These are phyloP conservation scores for Mycena amicta DNA, from an alignment of 768 basidiomycete genomes.

Conservation along the genomic window DNA sequence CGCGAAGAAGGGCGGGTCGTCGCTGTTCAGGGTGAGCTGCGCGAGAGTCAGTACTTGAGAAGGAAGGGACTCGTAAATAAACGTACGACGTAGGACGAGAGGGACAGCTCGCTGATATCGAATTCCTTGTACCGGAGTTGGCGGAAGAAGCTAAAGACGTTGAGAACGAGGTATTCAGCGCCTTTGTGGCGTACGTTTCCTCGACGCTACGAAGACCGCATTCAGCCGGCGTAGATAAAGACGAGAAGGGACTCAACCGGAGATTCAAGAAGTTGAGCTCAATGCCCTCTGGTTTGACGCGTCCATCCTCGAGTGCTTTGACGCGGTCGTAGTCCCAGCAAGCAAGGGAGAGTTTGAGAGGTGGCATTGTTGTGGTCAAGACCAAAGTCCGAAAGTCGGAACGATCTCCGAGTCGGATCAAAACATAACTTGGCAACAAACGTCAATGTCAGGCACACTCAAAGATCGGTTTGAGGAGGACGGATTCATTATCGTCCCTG, in stretches of 20 bases:
- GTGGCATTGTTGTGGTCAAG: constrained; percentile 8
- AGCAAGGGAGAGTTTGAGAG: constrained; percentile 20
- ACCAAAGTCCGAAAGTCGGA: neutral
- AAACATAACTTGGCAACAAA: too few relatives aligned
- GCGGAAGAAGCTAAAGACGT: constrained; percentile 17
- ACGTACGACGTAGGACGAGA: constrained; percentile 23
- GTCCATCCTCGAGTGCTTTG: constrained; percentile 24
- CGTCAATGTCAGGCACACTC: too few relatives aligned
- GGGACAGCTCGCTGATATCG: constrained; percentile 21
- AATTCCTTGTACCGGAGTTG: constrained; percentile 23
- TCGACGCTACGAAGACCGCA: constrained; percentile 5
- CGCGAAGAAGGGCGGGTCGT: constrained; percentile 22
- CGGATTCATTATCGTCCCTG: constrained; percentile 67
- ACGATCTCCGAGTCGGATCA: too few relatives aligned
- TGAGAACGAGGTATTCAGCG: neutral
- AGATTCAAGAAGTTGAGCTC: constrained; percentile 23
- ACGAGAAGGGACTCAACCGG: neutral
- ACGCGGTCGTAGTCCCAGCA: constrained; percentile 25
- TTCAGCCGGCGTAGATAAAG: neutral
- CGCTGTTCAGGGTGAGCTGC: constrained; percentile 16
- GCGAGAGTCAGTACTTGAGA: neutral
- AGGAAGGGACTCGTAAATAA: too few relatives aligned
- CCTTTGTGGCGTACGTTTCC: constrained; percentile 8
- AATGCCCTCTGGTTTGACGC: constrained; percentile 22
- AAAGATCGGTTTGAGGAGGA: constrained; percentile 59